These are phyloP conservation scores for Coniella vitis DNA, from an alignment of 2,329 filamentous ascomycete species.

Conservation along the genomic window DNA sequence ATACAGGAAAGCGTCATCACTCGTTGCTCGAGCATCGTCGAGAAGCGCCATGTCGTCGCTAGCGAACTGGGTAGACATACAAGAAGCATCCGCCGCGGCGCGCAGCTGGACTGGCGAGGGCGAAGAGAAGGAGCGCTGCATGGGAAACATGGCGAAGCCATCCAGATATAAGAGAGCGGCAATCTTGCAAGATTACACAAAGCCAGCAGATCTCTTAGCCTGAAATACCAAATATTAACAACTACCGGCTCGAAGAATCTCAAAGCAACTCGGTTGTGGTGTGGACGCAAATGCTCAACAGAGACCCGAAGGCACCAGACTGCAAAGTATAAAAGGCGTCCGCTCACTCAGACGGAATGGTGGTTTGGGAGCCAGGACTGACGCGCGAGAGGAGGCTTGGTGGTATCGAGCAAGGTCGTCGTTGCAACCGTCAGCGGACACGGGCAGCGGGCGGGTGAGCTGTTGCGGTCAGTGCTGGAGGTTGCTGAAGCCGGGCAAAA, in stretches of 20 bases:
- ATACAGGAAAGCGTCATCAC: too few relatives aligned
- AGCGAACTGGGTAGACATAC: constrained; percentile 40
- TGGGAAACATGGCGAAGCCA: constrained; percentile 52
- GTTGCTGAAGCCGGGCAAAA: not conserved
- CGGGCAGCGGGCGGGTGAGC: not conserved
- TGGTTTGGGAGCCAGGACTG: not conserved
- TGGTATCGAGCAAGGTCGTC: not conserved
- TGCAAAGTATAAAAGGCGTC: constrained; percentile 1
- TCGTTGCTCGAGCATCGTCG: too few relatives aligned
- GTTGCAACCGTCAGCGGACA: constrained; percentile 5
- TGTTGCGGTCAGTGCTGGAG: not conserved
- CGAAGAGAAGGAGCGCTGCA: constrained; percentile 57
- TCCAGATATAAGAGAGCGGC: constrained; percentile 24
- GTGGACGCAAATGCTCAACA: too few relatives aligned
- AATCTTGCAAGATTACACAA: constrained; percentile 20
- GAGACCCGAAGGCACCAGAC: too few relatives aligned
- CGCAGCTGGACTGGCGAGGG: constrained; percentile 54
- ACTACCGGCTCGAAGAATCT: too few relatives aligned
- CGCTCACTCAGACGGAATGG: constrained; percentile 13
- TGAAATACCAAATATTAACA: constrained; percentile 12
- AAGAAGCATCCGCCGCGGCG: constrained; percentile 41
- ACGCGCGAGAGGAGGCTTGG: not conserved
- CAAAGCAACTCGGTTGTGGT: too few relatives aligned
- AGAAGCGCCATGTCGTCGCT: not conserved
- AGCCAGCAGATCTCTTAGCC: constrained; percentile 17